Evolutionary conservation across 495 filamentous ascomycete genomes (phyloP), one percentile per base, ranked within the genome.

Genomic region (Evansstolkia leycettana): DNA sequence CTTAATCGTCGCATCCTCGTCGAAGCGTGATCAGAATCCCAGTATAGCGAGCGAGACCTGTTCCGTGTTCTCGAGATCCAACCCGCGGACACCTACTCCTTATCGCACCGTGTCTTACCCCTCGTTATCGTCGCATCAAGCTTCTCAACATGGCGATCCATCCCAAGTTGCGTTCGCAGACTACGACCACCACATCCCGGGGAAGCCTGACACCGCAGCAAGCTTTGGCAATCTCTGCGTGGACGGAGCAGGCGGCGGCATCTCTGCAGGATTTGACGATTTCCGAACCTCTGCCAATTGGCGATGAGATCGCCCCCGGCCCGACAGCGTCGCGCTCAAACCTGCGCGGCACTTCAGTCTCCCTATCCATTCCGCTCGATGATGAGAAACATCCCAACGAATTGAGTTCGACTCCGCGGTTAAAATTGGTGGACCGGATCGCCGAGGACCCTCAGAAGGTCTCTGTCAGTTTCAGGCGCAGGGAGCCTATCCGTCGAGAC

Each of bases 401-500:
- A 2, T 15, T 40, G 12, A 19, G 17, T 11, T 41, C 51, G 12
- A 31, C 48, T 6, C 25, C 56, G 1, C 42, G 46, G 17, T 41
- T 48, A 24, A 58, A 53, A 26, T 20, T 55, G 1, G 38, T 47
- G 5, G 36, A 37, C 9, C 40, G 35, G 19, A 2, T 28, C n/a
- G 15, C 28, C 6, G 44, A 39, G 26, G 45, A 56, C 33, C 34
- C 41, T 9, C 46, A 45, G 13, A 36, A 52, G 24, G 35, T 43
- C 0, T 49, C 54, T 2, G 54, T 60, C 35, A 52, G 38, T 17
- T 64, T 64, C 39, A 57, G 62, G 10, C 65, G 63, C 15, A 58
- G 65, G 15, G 64, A 63, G 38, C 64, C 65, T 14, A 39, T 74
- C 17, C 65, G 69, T 14, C 66, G 75, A 23, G 79, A 80, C 41